Base-by-base conservation (phyloP, 768 basidiomycete species). In the Mycena alexandri region DNA sequence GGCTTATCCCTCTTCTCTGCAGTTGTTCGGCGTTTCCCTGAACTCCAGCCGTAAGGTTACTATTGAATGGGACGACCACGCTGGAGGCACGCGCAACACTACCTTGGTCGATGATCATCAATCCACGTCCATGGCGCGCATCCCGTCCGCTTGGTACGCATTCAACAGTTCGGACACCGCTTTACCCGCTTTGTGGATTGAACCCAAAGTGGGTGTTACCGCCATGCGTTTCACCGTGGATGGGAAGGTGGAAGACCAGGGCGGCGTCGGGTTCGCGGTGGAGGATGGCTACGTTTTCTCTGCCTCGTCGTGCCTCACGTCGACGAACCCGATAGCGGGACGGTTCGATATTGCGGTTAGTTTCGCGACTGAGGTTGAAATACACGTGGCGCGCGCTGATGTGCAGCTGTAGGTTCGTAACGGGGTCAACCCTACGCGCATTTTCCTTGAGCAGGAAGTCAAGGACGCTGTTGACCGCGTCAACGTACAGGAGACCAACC, bases 211-310 rank as follows among this genome's bases (percentile, higher is more conserved):
- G 24, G 57, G 57, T 2, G 25, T 58, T 0, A 46, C 14, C 16
- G 3, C 22, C 12, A 25, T 58, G 19, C 29, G 43, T 1, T 60
- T 60, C 22, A 5, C 34, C 8, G 58, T 60, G 3, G 22, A 60
- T 17, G 58, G 47, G 42, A 34, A 47, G 44, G 11, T 47, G 25
- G 16, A 60, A 12, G 58, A 60, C 47, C 58, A 60, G 17, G 44
- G 33, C 21, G 58, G 58, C 6, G 19, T 36, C 17, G 58, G 58
- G n/a, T 60, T 60, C 36, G 33, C 46, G 8, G 47, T 60, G 16
- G 44, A 60, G 17, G 58, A 60, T 24, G 58, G 19, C 25, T 19
- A 33, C 4, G 44, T 48, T 29, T 60, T 60, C n/a, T 47, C 58
- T 4, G 14, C 14, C 19, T 19, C 58, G 9, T 48, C 46, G 29